Conservation (phyloP, 2,329 filamentous ascomycete genomes). For the Clonostachys solani region DNA sequence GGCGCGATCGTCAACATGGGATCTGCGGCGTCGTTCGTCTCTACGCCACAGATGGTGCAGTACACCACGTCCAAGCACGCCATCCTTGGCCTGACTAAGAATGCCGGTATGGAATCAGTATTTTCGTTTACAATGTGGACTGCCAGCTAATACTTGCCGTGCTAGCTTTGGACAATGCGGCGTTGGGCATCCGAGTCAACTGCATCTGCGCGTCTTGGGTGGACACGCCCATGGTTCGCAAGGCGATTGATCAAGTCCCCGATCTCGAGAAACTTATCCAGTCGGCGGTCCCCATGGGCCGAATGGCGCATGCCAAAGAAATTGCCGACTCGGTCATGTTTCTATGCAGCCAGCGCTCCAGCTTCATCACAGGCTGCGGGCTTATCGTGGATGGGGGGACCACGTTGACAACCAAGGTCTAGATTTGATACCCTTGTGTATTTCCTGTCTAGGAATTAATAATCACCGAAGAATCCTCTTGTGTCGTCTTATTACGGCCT, state of each 20-base stretch:
- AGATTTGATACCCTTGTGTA: background rate
- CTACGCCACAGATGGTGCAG: constrained; percentile 5
- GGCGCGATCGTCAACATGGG: constrained; percentile 8
- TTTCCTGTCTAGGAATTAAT: too few relatives aligned
- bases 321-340: constrained; percentile 1
- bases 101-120: background rate
- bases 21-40: constrained; percentile 7
- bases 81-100: background rate
- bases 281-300: background rate
- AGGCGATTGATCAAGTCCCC: background rate
- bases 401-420: background rate
- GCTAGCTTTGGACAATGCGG: background rate
- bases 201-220: constrained; percentile 1
- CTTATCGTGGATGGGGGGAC: background rate
- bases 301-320: background rate
- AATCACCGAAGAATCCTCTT: too few relatives aligned
- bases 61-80: constrained; percentile 2
- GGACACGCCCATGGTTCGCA: background rate
- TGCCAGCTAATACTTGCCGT: too few relatives aligned
- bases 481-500: too few relatives aligned
- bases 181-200: background rate
- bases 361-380: background rate
- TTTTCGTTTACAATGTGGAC: too few relatives aligned
- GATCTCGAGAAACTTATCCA: background rate
- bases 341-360: background rate